Percentiles rank a stretch among this genome's conserved stretches.
Evolutionary conservation across 2,329 filamentous ascomycete species (phyloP).

Genomic region (Pezicula rhizophila): DNA sequence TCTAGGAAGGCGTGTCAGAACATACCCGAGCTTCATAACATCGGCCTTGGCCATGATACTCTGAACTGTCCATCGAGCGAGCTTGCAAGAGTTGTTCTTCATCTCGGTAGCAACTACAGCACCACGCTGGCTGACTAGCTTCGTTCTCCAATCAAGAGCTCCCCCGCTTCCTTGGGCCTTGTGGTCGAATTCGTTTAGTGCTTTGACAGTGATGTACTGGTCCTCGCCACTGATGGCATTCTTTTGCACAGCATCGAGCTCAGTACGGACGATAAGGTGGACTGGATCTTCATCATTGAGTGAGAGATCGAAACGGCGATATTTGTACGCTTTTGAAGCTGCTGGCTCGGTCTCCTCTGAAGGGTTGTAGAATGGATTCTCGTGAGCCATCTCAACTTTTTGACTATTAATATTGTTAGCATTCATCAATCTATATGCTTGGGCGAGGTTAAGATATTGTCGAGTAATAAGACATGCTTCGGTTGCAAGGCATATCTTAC

Average conservation of each 20-base stretch:
- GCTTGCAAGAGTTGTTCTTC: conserved; percentile 99
- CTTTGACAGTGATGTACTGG: conserved; percentile 87
- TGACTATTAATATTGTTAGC: conserved; percentile 31
- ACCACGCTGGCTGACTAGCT: conserved; percentile 90
- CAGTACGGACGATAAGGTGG: conserved; percentile 87
- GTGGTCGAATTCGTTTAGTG: conserved; percentile 97
- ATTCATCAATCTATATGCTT: too few species aligned
- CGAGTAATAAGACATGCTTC: too few species aligned
- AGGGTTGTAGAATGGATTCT: conserved; percentile 96
- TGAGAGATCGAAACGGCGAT: conserved; percentile 92
- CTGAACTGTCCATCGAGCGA: conserved; percentile 95
- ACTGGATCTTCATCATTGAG: conserved; percentile 87
- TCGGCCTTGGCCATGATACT: conserved; percentile 96
- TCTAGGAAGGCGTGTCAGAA: conserved; percentile 18
- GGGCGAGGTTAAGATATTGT: too few species aligned
- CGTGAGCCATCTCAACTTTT: conserved; percentile 78
- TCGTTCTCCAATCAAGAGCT: conserved; percentile 93
- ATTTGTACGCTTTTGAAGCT: conserved; percentile 96
- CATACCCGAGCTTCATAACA: conserved; percentile 93
- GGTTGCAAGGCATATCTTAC: too few species aligned
- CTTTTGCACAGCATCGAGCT: conserved; percentile 93
- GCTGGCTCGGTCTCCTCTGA: conserved; percentile 88
- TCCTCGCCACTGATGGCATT: conserved; percentile 89
- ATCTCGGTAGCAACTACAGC: conserved; percentile 98
- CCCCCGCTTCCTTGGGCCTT: conserved; percentile 94